phyloP scores from a whole-genome alignment of 805 yeast species.

The Cyberlindnera mississippiensis region DNA sequence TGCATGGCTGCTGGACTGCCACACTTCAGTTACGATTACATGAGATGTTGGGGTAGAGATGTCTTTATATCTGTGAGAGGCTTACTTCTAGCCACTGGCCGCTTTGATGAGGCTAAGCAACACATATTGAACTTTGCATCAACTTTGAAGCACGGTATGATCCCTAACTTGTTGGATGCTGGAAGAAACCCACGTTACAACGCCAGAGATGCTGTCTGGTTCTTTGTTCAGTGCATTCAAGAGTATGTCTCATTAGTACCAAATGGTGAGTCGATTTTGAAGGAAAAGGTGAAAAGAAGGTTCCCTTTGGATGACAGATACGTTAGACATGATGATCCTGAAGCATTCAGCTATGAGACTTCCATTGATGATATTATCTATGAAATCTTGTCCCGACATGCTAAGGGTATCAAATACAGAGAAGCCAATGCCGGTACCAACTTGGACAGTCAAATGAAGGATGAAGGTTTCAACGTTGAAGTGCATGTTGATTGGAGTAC shows the following conservation, averaged over 20 bases:
- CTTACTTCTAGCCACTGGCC: conserved; percentile 67
- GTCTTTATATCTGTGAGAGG: conserved; percentile 88
- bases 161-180: conserved; percentile 89
- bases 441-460: conserved; percentile 88
- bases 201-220: conserved; percentile 98
- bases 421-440: conserved; percentile 94
- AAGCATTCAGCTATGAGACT: conserved; percentile 70
- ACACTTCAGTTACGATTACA: conserved; percentile 83
- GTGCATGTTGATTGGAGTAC: conserved; percentile 82
- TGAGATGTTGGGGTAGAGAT: conserved; percentile 99
- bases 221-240: conserved; percentile 83
- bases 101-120: conserved; percentile 71
- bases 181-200: conserved; percentile 92
- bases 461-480: conserved; percentile 85
- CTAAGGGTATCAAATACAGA: conserved; percentile 78
- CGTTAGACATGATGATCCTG: conserved; percentile 60
- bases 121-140: conserved; percentile 87
- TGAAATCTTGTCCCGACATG: conserved; percentile 86
- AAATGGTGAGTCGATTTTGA: conserved; percentile 59
- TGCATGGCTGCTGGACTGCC: conserved; percentile 96
- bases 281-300: conserved; percentile 72
- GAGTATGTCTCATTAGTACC: conserved; percentile 72
- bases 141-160: conserved; percentile 90
- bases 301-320: conserved; percentile 87
- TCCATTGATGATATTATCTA: conserved; percentile 72